These are phyloP conservation scores for Botrytis sinoallii DNA, from an alignment of 2,329 filamentous ascomycete genomes.

Conservation along the genomic window DNA sequence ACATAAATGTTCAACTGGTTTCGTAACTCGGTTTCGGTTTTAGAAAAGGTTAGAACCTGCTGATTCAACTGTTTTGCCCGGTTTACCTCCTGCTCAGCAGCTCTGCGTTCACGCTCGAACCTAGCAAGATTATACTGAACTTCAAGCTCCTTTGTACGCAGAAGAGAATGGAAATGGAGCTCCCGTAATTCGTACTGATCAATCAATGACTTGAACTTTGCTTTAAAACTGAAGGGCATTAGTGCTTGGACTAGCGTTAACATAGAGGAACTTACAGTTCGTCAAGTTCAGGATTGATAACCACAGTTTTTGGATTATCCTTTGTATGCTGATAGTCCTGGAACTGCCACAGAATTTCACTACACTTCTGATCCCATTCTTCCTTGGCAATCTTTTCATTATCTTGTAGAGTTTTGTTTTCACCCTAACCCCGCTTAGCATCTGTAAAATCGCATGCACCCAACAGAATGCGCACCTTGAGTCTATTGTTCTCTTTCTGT, in stretches of 20 bases:
- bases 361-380: constrained; percentile 81
- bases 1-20: constrained; percentile 98
- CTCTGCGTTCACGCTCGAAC: constrained; percentile 85
- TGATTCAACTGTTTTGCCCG: constrained; percentile 82
- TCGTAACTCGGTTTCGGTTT: constrained; percentile 89
- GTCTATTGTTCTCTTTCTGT: constrained; percentile 95
- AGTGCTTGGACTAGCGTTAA: constrained; percentile 18
- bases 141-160: constrained; percentile 93
- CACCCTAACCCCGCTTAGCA: constrained; percentile 56
- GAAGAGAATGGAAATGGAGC: constrained; percentile 84
- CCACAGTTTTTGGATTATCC: constrained; percentile 75
- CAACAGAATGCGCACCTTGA: constrained; percentile 64
- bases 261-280: constrained; percentile 59
- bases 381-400: constrained; percentile 78
- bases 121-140: constrained; percentile 88
- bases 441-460: constrained; percentile 13
- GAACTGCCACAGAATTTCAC: constrained; percentile 75
- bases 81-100: constrained; percentile 74
- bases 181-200: constrained; percentile 97
- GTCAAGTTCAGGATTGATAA: constrained; percentile 82
- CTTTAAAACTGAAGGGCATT: constrained; percentile 65
- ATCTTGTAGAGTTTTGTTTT: constrained; percentile 88
- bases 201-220: constrained; percentile 88
- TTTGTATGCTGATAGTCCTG: constrained; percentile 87
- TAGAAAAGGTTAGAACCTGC: constrained; percentile 92